Evolutionary conservation across 2,329 filamentous ascomycete species (phyloP), one percentile per base, ranked within the genome.

Genomic region (Lecanicillium sp.): DNA sequence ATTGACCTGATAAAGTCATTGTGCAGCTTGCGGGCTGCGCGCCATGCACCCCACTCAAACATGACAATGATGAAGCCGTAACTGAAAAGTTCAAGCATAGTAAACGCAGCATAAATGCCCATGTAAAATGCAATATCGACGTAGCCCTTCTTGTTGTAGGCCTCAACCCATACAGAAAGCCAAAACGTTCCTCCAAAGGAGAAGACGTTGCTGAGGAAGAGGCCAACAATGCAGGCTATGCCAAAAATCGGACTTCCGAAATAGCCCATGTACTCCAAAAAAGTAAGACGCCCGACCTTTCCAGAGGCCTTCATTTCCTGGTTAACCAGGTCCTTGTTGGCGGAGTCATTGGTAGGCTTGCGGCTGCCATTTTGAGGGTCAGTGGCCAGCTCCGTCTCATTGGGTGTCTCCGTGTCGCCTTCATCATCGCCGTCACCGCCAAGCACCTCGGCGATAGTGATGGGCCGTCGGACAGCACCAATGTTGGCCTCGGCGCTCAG

Each of bases 41-140:
- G 63, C 78, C 78, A 81, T 6, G 73, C 72, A 17, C 77, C 77
- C 54, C 71, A 73, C 56, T 77, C 74, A 54, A 77, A 80, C 24
- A 71, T 62, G 40, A 74, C 58, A 40, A 71, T 70, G 45, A 65
- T 65, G 19, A 69, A 40, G 4, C 66, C 71, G 32, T 66, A 70
- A 27, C 72, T 64, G 1, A 70, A 40, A 10, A 70, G 63, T 42
- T 69, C 78, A 0, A 65, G 57, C 8, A 75, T 52, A 1, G 70
- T 71, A 39, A 76, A 63, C 2, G 59, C 65, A 1, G 72, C 69
- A 49, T 77, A 81, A 11, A 81, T 68, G 2, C 70, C 70, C 48
- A 81, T 64, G 52, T 80, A 81, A 55, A 72, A 79, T 23, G 62
- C 65, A 32, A 73, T 63, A 35, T 74, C 63, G 24, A 71, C 63